Evolutionary conservation across 116 monocot genomes (phyloP), one percentile per base, ranked within the genome.

Genomic region (Papilionanthe hybrid): DNA sequence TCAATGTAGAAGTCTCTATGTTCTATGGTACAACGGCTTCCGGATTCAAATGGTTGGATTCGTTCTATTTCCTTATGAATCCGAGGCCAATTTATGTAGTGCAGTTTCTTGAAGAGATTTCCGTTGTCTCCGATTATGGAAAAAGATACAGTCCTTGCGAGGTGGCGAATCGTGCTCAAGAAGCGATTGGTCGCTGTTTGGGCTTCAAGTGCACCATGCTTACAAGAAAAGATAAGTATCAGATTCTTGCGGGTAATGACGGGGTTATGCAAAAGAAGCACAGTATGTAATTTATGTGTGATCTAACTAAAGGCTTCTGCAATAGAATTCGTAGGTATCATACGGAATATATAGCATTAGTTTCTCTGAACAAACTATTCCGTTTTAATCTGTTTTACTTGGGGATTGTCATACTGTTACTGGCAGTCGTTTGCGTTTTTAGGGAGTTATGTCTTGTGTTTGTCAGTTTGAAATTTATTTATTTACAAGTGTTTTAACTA

Each of bases 11-110:
- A 5, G 84, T 85, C 0, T 19, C 20, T 42, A 92, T 92, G 91
- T 95, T 95, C 85, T 83, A 93, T 66, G 95, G 91, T 17, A 95
- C 91, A 5, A 93, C 93, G 1, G 86, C 91, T 0, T 78, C 85
- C 29, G 89, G 91, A 43, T 48, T 68, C 55, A 95, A 95, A 83
- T 85, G 82, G 76, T 23, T 95, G 55, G 93, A 95, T 72, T 84
- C 92, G 12, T 28, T 92, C 42, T 92, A 75, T 60, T 89, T 89
- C 75, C 17, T 84, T 18, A 82, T 86, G 84, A 94, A 94, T 41
- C 92, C 88, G 0, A 13, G 27, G 29, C 85, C 90, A 0, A 11
- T 47, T 7, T 94, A 90, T 43, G 55, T 42, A 3, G 43, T 83
- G 53, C 78, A 85, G 69, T 84, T 88, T 58, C 55, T 92, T 79